Evolutionary conservation across 352 stramenopile genomes (phyloP), one percentile per base, ranked within the genome.

Genomic region (Pythium sukuiense): DNA sequence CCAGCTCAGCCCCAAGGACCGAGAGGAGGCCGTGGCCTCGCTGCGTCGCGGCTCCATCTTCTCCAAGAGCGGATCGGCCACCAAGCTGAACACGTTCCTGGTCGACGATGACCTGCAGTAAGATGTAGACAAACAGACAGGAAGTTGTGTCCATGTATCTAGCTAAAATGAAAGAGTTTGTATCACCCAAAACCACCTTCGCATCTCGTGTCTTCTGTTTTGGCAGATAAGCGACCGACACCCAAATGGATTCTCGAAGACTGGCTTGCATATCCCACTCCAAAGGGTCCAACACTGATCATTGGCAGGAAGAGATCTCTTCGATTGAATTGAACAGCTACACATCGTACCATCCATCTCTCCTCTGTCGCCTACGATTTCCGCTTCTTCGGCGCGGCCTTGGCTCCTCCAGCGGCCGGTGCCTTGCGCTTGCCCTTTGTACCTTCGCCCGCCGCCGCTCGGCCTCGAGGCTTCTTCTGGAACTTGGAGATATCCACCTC

Each of bases 11-110:
- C 76, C 79, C 70, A 92, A 91, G 76, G 86, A 95, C 78, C 86
- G 87, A 59, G 88, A 96, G 67, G 88, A 96, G 56, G 86, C 87
- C 55, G 64, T 94, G 4, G 74, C 85, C 27, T 77, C 85, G 43
- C 72, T 96, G 65, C 88, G 88, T 57, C 85, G 88, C 43, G 88
- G 86, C 69, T 93, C 83, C 56, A 96, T 96, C 70, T 96, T 96
- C 74, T 83, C 89, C 76, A 88, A 89, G 73, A 91, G 65, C 45
- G 74, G 72, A 43, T 86, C 77, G 13, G 70, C 69, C 62, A 66
- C 55, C 35, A 76, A 81, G 67, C 68, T 83, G 59, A 81, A 69
- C 56, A 59, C 56, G n/a, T 77, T 72, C 57, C 64, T 75, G 45
- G 54, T 57, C 60, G 35, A 73, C 9, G 55, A 72, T 9, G 66